Evolutionary conservation across 2,329 filamentous ascomycete species (phyloP), one percentile per base, ranked within the genome.

Genomic region (Sclerotinia glacialis): DNA sequence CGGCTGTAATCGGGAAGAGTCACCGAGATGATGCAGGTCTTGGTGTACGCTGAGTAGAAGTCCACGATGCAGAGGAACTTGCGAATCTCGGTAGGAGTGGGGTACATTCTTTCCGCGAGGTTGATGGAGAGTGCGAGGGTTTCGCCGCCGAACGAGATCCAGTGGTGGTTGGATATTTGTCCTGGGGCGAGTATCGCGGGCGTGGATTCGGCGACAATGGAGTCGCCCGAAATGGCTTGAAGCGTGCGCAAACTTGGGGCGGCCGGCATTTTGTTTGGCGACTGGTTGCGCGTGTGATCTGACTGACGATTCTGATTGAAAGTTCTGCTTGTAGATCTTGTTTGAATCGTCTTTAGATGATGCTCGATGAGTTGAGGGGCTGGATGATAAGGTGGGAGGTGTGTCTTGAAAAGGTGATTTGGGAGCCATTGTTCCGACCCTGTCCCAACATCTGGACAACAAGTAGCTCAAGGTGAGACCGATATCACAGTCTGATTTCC

Each of bases 221-320:
- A 16, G 14, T 40, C 37, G 37, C 6, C 37, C 12, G 5, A 16
- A 3, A 16, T 40, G 1, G 12, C 37, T 40, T 40, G 14, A 23
- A 16, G 52, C 6, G 9, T 9, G 12, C 23, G 44, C 2, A 47
- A 3, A 5, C 3, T n/a, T 47, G 42, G 21, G 14, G 12, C 18
- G 28, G 52, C 28, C 7, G 31, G 7, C 58, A 61, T 61, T 34
- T 28, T 61, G 44, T 23, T 21, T 26, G 44, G 5, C 21, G 28
- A 18, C 31, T 49, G 28, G 28, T 49, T 61, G 21, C 14, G 31
- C 12, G 44, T 59, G 12, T 28, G 40, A 37, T 49, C 44, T 40
- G 58, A 23, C 31, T 14, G 44, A 61, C 28, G n/a, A 61, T 61
- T 40, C 58, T 49, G 44, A 34, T 47, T 61, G 31, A 37, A 49